Conservation (phyloP, 495 filamentous ascomycete species). For the Lophiostoma macrostomum region DNA sequence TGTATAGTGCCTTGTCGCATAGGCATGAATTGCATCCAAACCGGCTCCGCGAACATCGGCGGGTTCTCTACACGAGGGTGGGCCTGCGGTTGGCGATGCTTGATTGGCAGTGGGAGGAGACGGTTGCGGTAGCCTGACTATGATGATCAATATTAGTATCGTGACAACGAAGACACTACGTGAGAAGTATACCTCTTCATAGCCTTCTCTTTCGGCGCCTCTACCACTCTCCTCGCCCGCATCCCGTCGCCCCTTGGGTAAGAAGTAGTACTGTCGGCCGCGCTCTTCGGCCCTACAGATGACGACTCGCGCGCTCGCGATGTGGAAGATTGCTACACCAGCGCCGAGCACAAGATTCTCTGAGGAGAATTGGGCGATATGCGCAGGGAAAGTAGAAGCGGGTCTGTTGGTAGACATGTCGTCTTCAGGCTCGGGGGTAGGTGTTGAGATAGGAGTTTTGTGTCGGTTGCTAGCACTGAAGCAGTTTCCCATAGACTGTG, state of each 20-base stretch:
- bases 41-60: conserved; percentile 41
- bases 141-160: neutral
- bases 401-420: conserved; percentile 7
- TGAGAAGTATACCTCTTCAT: conserved; percentile 43
- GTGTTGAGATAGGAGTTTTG: too few species aligned
- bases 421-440: too few species aligned
- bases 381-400: conserved; percentile 9
- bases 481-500: too few species aligned
- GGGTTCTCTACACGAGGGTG: conserved; percentile 23
- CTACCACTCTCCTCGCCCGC: conserved; percentile 41
- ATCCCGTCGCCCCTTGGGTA: conserved; percentile 49
- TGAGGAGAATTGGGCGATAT: conserved; percentile 18
- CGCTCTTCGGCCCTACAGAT: conserved; percentile 43
- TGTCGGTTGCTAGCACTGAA: too few species aligned
- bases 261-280: conserved; percentile 44
- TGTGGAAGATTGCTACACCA: conserved; percentile 50
- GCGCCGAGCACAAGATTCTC: conserved; percentile 23
- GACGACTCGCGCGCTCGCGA: conserved; percentile 45
- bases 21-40: conserved; percentile 46
- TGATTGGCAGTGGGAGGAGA: conserved; percentile 45
- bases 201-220: conserved; percentile 49
- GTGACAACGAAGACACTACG: neutral
- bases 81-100: conserved; percentile 43
- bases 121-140: conserved; percentile 50
- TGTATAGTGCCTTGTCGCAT: conserved; percentile 33